Evolutionary conservation across 202 grass and related monocot species (phyloP).

Genomic region (Brachypodium distachyon): DNA sequence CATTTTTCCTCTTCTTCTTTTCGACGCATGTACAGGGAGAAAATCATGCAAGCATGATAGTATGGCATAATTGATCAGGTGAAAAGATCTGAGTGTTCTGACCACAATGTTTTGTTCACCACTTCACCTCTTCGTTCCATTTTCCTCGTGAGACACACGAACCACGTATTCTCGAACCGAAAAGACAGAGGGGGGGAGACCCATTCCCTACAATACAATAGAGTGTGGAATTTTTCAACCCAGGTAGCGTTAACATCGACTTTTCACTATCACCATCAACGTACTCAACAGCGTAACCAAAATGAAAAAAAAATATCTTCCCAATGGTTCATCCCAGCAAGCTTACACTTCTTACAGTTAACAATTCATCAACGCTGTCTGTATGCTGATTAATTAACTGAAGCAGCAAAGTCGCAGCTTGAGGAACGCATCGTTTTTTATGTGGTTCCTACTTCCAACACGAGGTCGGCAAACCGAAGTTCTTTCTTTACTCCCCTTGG

Average conservation of each 20-base stretch:
- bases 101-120: neutral
- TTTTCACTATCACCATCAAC: slow-evolving; percentile 14
- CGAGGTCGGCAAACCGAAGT: too few relatives aligned
- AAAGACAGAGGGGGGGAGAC: neutral
- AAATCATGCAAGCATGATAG: slow-evolving; percentile 8
- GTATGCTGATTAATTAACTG: too few relatives aligned
- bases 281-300: neutral
- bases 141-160: neutral
- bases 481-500: too few relatives aligned
- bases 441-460: too few relatives aligned
- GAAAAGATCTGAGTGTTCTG: neutral
- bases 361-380: too few relatives aligned
- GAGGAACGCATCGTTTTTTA: too few relatives aligned
- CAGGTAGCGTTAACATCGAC: neutral
- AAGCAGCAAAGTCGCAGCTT: too few relatives aligned
- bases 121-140: neutral
- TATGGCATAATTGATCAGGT: neutral
- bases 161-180: neutral
- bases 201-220: neutral
- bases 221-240: neutral
- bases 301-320: neutral
- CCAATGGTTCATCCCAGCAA: neutral
- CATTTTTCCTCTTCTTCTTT: neutral
- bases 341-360: too few relatives aligned
- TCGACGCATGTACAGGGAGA: slow-evolving; percentile 23